phyloP scores from a whole-genome alignment of 805 yeast species.

The Ogataea angusta region DNA sequence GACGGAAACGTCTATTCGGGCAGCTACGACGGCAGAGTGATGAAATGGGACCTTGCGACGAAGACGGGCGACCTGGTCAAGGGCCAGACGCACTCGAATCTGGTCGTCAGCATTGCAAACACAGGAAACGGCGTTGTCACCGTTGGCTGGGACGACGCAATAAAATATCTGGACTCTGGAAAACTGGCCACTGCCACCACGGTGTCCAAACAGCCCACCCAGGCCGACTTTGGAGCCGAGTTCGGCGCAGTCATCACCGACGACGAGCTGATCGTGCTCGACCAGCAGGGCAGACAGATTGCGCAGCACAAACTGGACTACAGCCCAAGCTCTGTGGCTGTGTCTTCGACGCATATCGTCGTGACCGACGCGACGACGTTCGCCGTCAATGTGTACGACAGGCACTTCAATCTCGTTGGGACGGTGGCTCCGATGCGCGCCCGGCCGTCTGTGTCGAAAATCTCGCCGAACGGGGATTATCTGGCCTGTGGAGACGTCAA shows the following conservation, averaged over 20 bases:
- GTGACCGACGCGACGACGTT: slow-evolving; percentile 46
- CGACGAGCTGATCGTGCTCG: slow-evolving; percentile 36
- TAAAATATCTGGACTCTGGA: slow-evolving; percentile 40
- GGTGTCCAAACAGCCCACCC: slow-evolving; percentile 48
- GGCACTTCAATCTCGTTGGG: slow-evolving; percentile 11
- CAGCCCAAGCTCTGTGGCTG: slow-evolving; percentile 45
- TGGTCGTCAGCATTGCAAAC: slow-evolving; percentile 51
- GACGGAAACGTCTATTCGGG: slow-evolving; percentile 48
- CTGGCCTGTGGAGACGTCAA: slow-evolving; percentile 83
- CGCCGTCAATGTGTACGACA: slow-evolving; percentile 38
- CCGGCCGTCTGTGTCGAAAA: slow-evolving; percentile 56
- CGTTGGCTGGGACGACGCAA: slow-evolving; percentile 85
- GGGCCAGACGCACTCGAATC: slow-evolving; percentile 57
- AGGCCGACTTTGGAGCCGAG: slow-evolving; percentile 37
- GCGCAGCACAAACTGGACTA: slow-evolving; percentile 33
- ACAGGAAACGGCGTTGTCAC: slow-evolving; percentile 28
- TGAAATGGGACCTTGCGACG: slow-evolving; percentile 49
- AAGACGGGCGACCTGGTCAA: slow-evolving; percentile 36
- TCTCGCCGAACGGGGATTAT: slow-evolving; percentile 66
- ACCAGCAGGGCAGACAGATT: slow-evolving; percentile 29
- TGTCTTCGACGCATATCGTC: slow-evolving; percentile 42
- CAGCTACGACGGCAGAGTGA: slow-evolving; percentile 75
- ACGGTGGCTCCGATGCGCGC: slow-evolving; percentile 48
- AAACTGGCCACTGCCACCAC: slow-evolving; percentile 28
- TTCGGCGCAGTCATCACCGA: slow-evolving; percentile 44